These are phyloP conservation scores for Plasmopara muralis DNA, from an alignment of 352 stramenopile species.

Conservation along the genomic window DNA sequence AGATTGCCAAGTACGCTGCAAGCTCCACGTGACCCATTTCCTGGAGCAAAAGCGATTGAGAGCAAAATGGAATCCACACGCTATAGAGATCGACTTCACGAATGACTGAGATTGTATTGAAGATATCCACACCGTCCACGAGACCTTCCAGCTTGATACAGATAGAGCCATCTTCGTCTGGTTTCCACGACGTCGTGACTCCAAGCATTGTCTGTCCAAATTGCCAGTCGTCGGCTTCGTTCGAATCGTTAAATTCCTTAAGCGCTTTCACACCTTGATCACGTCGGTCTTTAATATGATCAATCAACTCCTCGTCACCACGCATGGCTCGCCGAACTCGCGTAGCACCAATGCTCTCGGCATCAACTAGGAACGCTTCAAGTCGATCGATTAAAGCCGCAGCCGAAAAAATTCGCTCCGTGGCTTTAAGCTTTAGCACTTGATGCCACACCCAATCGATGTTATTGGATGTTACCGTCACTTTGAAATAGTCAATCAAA, in stretches of 20 bases:
- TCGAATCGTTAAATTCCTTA: conserved; percentile 63
- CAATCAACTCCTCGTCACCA: conserved; percentile 40
- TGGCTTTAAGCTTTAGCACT: conserved; percentile 50
- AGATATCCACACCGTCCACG: conserved; percentile 73
- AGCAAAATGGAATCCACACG: conserved; percentile 72
- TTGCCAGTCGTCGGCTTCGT: conserved; percentile 56
- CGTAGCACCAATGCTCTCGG: conserved; percentile 11
- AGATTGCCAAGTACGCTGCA: conserved; percentile 59
- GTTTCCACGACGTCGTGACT: conserved; percentile 76
- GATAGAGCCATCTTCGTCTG: conserved; percentile 56
- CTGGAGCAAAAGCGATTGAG: conserved; percentile 52
- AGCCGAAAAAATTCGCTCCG: conserved; percentile 71
- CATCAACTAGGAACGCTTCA: conserved; percentile 40
- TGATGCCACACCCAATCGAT: conserved; percentile 71
- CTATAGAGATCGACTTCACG: conserved; percentile 73
- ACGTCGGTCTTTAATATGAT: conserved; percentile 48
- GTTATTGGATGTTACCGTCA: conserved; percentile 43
- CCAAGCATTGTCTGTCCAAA: conserved; percentile 73
- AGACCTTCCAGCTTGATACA: conserved; percentile 79
- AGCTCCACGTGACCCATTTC: conserved; percentile 48
- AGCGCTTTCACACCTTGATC: conserved; percentile 41
- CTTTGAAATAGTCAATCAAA: conserved; percentile 47
- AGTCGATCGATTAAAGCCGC: conserved; percentile 63
- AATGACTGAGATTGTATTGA: conserved; percentile 79
- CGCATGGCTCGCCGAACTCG: conserved; percentile 41